A percentile compares a stretch with the other conserved stretches of the same genome.
phyloP scores from a whole-genome alignment of 805 yeast species.

The Yueomyces sinensis region DNA sequence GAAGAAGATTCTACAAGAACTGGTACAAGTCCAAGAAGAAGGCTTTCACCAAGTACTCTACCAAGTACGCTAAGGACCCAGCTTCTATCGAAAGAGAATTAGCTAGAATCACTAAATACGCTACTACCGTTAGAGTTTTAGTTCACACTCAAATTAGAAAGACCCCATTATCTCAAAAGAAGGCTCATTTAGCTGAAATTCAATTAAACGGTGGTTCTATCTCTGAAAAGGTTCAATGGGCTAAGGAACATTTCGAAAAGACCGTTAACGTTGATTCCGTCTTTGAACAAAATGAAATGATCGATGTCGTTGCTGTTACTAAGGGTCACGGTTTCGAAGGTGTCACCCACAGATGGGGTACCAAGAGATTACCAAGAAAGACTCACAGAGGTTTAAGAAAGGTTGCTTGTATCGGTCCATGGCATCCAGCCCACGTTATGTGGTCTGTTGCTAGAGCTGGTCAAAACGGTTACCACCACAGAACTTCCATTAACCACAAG shows the following conservation, averaged over 20 bases:
- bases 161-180: slow-evolving; percentile 98
- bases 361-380: slow-evolving; percentile 99
- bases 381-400: slow-evolving; percentile 99
- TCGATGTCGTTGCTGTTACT: slow-evolving; percentile 98
- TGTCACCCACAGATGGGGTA: slow-evolving; percentile 99
- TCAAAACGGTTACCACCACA: slow-evolving; percentile 99
- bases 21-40: slow-evolving; percentile 99
- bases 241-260: slow-evolving; percentile 98
- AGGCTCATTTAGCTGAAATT: slow-evolving; percentile 99
- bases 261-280: slow-evolving; percentile 92
- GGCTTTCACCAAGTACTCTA: slow-evolving; percentile 99
- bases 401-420: slow-evolving; percentile 99
- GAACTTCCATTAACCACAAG: slow-evolving; percentile 99
- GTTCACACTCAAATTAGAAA: slow-evolving; percentile 99
- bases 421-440: slow-evolving; percentile 99
- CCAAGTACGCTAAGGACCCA: slow-evolving; percentile 90
- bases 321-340: slow-evolving; percentile 99
- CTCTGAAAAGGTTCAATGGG: slow-evolving; percentile 97
- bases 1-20: slow-evolving; percentile 99
- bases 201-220: slow-evolving; percentile 99
- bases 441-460: slow-evolving; percentile 99
- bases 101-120: slow-evolving; percentile 98
- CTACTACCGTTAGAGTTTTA: slow-evolving; percentile 95
- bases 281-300: slow-evolving; percentile 97
- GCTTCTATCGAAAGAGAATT: slow-evolving; percentile 86